These are phyloP conservation scores for Glycyrrhiza uralensis DNA, from an alignment of 306 rosid genomes.

Conservation along the genomic window DNA sequence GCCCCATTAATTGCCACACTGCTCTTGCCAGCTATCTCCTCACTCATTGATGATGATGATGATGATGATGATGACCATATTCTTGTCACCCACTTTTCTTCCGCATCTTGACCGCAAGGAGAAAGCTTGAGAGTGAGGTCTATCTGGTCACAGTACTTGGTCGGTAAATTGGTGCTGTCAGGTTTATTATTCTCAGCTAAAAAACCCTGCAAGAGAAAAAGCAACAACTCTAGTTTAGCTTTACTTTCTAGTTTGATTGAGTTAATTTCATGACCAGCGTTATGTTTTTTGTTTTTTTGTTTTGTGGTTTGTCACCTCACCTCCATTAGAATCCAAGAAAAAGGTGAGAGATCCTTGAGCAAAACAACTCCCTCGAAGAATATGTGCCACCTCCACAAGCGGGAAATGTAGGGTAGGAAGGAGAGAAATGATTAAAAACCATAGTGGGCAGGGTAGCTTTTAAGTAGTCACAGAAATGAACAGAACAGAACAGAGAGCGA, in stretches of 20 bases:
- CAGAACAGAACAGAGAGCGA: too few relatives aligned
- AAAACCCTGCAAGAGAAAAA: neutral
- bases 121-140: slow-evolving; percentile 37
- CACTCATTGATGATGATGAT: too few relatives aligned
- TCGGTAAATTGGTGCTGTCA: neutral
- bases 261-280: neutral
- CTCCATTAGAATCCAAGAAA: slow-evolving; percentile 34
- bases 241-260: neutral
- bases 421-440: too few relatives aligned
- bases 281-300: neutral
- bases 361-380: neutral
- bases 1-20: too few relatives aligned
- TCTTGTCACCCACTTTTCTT: slow-evolving; percentile 13
- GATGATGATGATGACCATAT: too few relatives aligned
- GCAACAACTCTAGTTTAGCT: neutral
- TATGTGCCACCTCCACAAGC: too few relatives aligned
- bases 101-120: slow-evolving; percentile 14
- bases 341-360: slow-evolving; percentile 2
- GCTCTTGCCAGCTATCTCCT: too few relatives aligned
- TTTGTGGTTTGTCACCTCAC: slow-evolving; percentile 19
- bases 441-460: too few relatives aligned
- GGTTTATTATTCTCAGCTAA: neutral
- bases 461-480: neutral
- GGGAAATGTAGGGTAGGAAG: too few relatives aligned
- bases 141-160: neutral